phyloP scores from a whole-genome alignment of 129 eudicot species.

The Sambucus nigra region DNA sequence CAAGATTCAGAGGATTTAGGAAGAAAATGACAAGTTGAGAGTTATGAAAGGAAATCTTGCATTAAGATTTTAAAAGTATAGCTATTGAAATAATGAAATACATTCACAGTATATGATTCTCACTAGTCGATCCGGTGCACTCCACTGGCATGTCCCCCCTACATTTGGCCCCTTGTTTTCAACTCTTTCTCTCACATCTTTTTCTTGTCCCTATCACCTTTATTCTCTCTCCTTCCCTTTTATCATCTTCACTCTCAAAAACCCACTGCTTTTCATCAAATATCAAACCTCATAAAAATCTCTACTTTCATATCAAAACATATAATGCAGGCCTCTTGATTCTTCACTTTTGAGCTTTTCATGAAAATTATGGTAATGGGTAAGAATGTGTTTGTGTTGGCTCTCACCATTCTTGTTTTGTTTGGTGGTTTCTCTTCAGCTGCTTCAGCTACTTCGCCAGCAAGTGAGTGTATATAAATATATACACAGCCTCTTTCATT shows the following conservation, averaged over 20 bases:
- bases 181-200: not conserved
- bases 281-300: slow-evolving; percentile 18
- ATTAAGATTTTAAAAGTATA: not conserved
- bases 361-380: slow-evolving; percentile 27
- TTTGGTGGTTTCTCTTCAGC: slow-evolving; percentile 41
- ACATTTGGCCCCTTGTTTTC: not conserved
- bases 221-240: slow-evolving; percentile 10
- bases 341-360: slow-evolving; percentile 17
- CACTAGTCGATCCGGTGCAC: slow-evolving; percentile 11
- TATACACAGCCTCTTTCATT: not conserved
- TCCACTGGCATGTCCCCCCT: slow-evolving; percentile 22
- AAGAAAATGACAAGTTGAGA: no score
- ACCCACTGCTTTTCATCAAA: slow-evolving; percentile 29
- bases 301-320: not conserved
- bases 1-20: no score
- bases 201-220: slow-evolving; percentile 33
- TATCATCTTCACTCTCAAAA: slow-evolving; percentile 25
- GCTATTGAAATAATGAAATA: no score
- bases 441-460: slow-evolving; percentile 56
- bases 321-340: slow-evolving; percentile 26
- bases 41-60: no score
- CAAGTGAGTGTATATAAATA: slow-evolving; percentile 45
- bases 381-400: slow-evolving; percentile 21
- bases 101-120: slow-evolving; percentile 20
- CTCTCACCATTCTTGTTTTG: slow-evolving; percentile 39